A percentile compares a stretch with the other conserved stretches of the same genome.
These are phyloP conservation scores for Gossypium gossypioides DNA, from an alignment of 441 rosid genomes.

Conservation along the genomic window DNA sequence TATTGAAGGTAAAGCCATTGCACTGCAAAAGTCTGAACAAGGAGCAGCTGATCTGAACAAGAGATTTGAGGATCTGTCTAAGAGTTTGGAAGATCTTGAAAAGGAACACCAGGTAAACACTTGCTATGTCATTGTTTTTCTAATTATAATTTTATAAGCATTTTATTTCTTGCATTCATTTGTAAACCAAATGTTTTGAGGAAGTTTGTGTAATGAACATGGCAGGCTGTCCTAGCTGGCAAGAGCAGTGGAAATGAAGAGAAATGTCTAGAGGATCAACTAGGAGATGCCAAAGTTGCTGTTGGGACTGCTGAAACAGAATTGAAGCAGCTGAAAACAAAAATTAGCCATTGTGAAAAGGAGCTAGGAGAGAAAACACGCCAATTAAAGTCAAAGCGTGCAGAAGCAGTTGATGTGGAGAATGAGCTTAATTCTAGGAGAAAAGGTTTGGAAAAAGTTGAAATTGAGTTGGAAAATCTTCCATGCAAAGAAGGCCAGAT, in stretches of 20 bases:
- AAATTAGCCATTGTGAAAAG: constrained; percentile 69
- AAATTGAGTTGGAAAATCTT: constrained; percentile 52
- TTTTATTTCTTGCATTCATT: constrained; percentile 10
- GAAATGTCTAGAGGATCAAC: constrained; percentile 94
- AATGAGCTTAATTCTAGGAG: constrained; percentile 58
- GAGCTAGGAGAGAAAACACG: constrained; percentile 74
- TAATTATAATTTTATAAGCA: background rate
- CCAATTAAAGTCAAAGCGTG: constrained; percentile 62
- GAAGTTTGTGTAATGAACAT: constrained; percentile 16
- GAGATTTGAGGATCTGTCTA: constrained; percentile 60
- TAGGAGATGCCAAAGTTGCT: constrained; percentile 78
- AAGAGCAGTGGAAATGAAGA: constrained; percentile 90
- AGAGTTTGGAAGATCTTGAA: constrained; percentile 63
- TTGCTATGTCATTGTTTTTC: background rate
- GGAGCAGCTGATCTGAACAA: constrained; percentile 68
- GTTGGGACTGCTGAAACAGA: constrained; percentile 90
- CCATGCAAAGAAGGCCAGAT: constrained; percentile 66
- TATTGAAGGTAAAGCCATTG: constrained; percentile 57
- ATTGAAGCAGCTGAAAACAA: constrained; percentile 72
- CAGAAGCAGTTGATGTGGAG: constrained; percentile 71
- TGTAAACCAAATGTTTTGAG: constrained; percentile 14
- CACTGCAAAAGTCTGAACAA: constrained; percentile 70
- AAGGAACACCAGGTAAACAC: constrained; percentile 74
- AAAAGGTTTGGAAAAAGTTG: constrained; percentile 56
- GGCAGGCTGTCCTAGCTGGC: constrained; percentile 88